A percentile compares a stretch with the other conserved stretches of the same genome.
Evolutionary conservation across 768 basidiomycete species (phyloP).

Genomic region (Xerocomellus amylosporus): DNA sequence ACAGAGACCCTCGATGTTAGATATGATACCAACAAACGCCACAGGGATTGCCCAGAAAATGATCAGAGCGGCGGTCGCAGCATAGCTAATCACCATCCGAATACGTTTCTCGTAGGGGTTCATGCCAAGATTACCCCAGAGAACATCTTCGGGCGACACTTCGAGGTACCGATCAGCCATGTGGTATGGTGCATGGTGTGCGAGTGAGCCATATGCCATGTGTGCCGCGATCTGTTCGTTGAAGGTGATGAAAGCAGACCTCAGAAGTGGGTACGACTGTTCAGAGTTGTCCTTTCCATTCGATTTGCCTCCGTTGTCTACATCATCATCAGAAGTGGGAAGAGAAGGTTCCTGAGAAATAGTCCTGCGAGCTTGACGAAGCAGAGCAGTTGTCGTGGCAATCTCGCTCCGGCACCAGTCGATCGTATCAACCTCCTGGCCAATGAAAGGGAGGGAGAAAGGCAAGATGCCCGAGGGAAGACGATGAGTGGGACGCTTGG

Average conservation of each 20-base stretch:
- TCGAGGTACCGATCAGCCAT: constrained; percentile 80
- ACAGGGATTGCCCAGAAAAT: constrained; percentile 88
- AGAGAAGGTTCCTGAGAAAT: constrained; percentile 17
- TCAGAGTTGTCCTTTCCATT: constrained; percentile 8
- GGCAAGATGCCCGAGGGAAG: constrained; percentile 54
- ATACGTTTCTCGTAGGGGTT: constrained; percentile 85
- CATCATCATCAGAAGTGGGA: constrained; percentile 27
- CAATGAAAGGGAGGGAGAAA: constrained; percentile 61
- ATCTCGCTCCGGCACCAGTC: constrained; percentile 86
- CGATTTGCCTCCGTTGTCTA: constrained; percentile 9
- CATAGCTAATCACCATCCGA: constrained; percentile 66
- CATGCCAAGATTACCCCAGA: constrained; percentile 87
- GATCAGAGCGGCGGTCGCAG: constrained; percentile 74
- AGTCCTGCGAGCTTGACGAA: constrained; percentile 48
- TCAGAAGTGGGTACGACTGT: constrained; percentile 54
- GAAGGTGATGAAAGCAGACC: constrained; percentile 86
- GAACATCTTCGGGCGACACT: constrained; percentile 82
- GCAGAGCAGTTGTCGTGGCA: constrained; percentile 44
- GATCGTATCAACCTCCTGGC: constrained; percentile 90
- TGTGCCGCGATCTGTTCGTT: constrained; percentile 92
- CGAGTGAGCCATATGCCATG: constrained; percentile 70
- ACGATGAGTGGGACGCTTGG: constrained; percentile 76
- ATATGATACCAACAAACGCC: constrained; percentile 80
- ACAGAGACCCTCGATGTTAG: constrained; percentile 76
- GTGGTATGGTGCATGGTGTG: constrained; percentile 78